Conservation (phyloP, 75 land plant genomes). For the Picea glauca region DNA sequence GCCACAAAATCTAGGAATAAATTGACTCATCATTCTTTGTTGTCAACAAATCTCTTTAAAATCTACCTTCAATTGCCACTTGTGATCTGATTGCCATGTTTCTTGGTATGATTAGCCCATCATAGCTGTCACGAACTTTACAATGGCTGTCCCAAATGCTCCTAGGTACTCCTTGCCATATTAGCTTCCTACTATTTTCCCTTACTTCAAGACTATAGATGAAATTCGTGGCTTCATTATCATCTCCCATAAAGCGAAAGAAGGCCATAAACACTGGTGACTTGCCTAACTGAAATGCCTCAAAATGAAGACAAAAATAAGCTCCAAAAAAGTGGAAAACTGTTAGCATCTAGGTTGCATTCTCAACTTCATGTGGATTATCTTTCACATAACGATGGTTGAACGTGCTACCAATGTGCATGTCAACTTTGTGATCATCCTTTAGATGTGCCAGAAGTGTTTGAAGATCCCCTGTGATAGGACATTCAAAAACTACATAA, state of each 20-base stretch:
- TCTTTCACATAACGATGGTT: conserved; percentile 58
- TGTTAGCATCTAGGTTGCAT: conserved; percentile 64
- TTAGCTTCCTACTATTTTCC: conserved; percentile 36
- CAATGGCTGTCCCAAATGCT: conserved; percentile 37
- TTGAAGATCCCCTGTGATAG: conserved; percentile 42
- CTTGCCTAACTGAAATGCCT: conserved; percentile 45
- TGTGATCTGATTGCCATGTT: too few species aligned
- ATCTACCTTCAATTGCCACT: too few species aligned
- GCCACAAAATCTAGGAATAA: too few species aligned
- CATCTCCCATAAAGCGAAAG: conserved; percentile 20
- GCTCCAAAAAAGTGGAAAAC: conserved; percentile 92
- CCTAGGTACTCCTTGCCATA: conserved; percentile 38
- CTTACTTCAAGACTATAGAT: conserved; percentile 40
- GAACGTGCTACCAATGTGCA: conserved; percentile 51
- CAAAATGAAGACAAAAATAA: conserved; percentile 56
- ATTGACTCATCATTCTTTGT: too few species aligned
- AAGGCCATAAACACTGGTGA: conserved; percentile 48
- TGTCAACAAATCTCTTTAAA: too few species aligned
- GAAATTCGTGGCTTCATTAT: conserved; percentile 25
- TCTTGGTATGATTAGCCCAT: too few species aligned
- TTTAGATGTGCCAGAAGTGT: conserved; percentile 44
- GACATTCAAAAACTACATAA: conserved; percentile 53
- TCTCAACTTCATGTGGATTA: conserved; percentile 55
- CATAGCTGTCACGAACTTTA: too few species aligned
- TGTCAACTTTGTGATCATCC: conserved; percentile 57